A percentile compares a stretch with the other conserved stretches of the same genome.
These are phyloP conservation scores for Cladosporium halotolerans DNA, from an alignment of 2,329 filamentous ascomycete genomes.

Conservation along the genomic window DNA sequence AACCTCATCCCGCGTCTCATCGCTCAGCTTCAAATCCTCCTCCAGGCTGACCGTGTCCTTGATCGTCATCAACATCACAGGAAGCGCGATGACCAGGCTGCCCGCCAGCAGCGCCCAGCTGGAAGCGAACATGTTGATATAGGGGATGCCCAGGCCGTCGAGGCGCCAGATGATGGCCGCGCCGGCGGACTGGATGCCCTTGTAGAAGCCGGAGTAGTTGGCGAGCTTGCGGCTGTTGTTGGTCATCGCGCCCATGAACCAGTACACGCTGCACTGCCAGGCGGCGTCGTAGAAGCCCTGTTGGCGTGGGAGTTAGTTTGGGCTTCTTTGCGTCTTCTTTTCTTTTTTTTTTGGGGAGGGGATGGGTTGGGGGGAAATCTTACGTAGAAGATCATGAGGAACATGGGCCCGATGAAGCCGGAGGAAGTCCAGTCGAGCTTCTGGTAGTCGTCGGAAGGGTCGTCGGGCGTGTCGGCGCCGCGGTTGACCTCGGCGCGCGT, in stretches of 20 bases:
- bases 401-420: conserved; percentile 72
- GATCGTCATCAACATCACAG: conserved; percentile 73
- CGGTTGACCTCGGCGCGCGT: conserved; percentile 33
- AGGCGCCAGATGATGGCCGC: conserved; percentile 69
- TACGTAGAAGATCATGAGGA: conserved; percentile 81
- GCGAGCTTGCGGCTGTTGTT: conserved; percentile 89
- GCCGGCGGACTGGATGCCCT: conserved; percentile 83
- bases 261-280: conserved; percentile 11
- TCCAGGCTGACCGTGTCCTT: conserved; percentile 74
- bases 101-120: conserved; percentile 71
- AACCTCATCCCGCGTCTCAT: conserved; percentile 74
- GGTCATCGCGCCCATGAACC: conserved; percentile 86
- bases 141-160: conserved; percentile 55
- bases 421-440: conserved; percentile 60
- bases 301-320: background rate
- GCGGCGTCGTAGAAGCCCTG: conserved; percentile 11
- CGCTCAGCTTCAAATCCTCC: conserved; percentile 76
- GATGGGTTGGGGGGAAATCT: background rate
- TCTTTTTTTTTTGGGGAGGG: background rate
- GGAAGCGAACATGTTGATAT: conserved; percentile 64
- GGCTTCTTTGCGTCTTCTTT: background rate
- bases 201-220: conserved; percentile 88
- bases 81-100: conserved; percentile 70
- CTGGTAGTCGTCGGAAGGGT: conserved; percentile 19
- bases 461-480: conserved; percentile 15